Base-by-base conservation (phyloP, 257 asterid genomes). In the Asclepias syriaca region DNA sequence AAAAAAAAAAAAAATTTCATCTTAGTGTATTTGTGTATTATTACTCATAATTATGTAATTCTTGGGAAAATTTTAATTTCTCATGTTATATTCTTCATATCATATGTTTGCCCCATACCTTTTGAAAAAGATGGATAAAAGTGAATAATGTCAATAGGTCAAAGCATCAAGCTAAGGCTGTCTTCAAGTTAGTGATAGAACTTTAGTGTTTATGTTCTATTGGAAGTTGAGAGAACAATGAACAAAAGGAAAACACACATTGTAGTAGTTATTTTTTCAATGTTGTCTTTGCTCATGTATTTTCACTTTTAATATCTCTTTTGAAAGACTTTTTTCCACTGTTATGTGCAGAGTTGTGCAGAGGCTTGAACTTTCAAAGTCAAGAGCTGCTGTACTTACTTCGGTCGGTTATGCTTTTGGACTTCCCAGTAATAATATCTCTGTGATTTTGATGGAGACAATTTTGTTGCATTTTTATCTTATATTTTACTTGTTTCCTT, bases 341-440 rank as follows among this genome's bases (percentile, higher is more conserved):
- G 64, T 69, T 58, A 68, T 53, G 19, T 82, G 88, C 93, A 93
- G 99, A 87, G 83, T 85, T 74, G 97, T 94, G 79, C 98, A 91
- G 81, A 89, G 93, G 75, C 96, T 94, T 56, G 98, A 94, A 70
- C 95, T 94, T 78, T 81, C 96, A 72, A 94, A 90, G 81, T 94
- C 99, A 72, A 89, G 96, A 84, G 99, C 99, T 80, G 92, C 99
- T 69, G 98, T 94, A 59, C 93, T 94, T 77, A 81, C 98, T 73
- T 94, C 97, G 88, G 99, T 93, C 80, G 80, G 97, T 77, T 64
- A 37, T 37, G 27, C 66, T 34, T 61, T 61, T 32, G 2, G n/a
- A 34, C 27, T 64, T 37, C 50, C 1, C 11, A 1, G 4, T 37
- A 15, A 18, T 37, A 37, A 18, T 64, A 18, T 18, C 16, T 34